Conservation (phyloP, 768 basidiomycete species). For the Amanita pseudoporphyria region DNA sequence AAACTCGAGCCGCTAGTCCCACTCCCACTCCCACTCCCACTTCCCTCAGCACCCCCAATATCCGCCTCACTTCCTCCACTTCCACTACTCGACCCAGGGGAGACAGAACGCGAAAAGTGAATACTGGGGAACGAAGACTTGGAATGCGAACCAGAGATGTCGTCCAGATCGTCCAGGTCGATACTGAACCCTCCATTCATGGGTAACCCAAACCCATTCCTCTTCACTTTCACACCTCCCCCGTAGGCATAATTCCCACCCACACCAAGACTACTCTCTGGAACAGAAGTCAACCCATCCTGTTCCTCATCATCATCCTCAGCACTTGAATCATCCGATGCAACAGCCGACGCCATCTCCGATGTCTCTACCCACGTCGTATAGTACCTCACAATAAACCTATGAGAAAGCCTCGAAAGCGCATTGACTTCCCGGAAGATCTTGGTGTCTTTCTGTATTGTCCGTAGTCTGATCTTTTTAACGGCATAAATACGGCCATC, state of each 20-base stretch:
- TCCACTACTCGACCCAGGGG: conserved; percentile 21
- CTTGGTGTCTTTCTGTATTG: conserved; percentile 71
- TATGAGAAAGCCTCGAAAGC: conserved; percentile 78
- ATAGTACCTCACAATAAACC: conserved; percentile 86
- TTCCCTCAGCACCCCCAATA: conserved; percentile 22
- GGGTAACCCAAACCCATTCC: conserved; percentile 14
- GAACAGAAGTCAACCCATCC: conserved; percentile 43
- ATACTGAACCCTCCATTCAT: conserved; percentile 52
- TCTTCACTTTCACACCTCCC: no score
- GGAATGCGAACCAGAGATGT: conserved; percentile 38
- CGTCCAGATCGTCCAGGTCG: conserved; percentile 54
- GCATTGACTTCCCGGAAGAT: conserved; percentile 90
- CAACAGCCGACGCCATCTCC: conserved; percentile 41
- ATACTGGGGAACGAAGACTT: conserved; percentile 74
- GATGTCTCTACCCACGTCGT: conserved; percentile 80
- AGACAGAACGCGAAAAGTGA: conserved; percentile 52
- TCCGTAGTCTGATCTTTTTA: conserved; percentile 81
- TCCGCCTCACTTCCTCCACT: conserved; percentile 13
- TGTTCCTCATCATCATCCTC: conserved; percentile 23
- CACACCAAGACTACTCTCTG: conserved; percentile 20
- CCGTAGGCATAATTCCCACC: not conserved
- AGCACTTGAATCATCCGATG: conserved; percentile 43
- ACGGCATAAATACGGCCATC: conserved; percentile 78
- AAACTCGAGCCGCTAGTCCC: not conserved
- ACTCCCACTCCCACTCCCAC: conserved; percentile 12